These are phyloP conservation scores for Phytopythium helicoides DNA, from an alignment of 352 stramenopile species.

Conservation along the genomic window DNA sequence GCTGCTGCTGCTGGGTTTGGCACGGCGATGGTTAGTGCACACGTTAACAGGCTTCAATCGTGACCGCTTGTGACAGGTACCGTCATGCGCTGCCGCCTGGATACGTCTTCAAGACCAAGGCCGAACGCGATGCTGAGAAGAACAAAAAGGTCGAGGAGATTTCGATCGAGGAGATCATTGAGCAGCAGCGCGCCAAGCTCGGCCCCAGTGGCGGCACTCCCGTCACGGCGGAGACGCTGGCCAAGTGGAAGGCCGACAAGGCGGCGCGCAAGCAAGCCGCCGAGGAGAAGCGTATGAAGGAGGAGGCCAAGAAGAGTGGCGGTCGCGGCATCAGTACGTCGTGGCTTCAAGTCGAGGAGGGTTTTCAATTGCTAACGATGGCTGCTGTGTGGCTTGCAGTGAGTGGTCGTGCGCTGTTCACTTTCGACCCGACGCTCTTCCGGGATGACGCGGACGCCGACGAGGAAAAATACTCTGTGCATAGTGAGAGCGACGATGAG, in stretches of 20 bases:
- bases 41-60: too few relatives aligned
- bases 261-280: conserved; percentile 66
- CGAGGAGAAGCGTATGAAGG: conserved; percentile 82
- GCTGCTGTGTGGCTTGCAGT: conserved; percentile 41
- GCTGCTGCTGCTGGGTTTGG: conserved; percentile 2
- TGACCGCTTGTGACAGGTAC: conserved; percentile 32
- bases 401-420: conserved; percentile 90
- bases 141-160: conserved; percentile 81
- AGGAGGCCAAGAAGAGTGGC: conserved; percentile 83
- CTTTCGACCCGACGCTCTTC: conserved; percentile 90
- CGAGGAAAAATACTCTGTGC: conserved; percentile 79
- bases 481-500: conserved; percentile 50
- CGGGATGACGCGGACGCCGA: conserved; percentile 88
- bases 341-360: conserved; percentile 4
- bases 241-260: conserved; percentile 90
- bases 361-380: not conserved
- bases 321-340: conserved; percentile 83
- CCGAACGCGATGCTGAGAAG: conserved; percentile 83
- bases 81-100: conserved; percentile 85
- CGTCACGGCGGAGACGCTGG: conserved; percentile 86
- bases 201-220: conserved; percentile 81
- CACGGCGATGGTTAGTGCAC: too few relatives aligned
- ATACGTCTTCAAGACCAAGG: conserved; percentile 88
- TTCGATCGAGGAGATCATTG: conserved; percentile 90
- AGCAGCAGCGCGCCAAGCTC: conserved; percentile 86